phyloP scores from a whole-genome alignment of 2,329 filamentous ascomycete species.

The Fusarium humuli region DNA sequence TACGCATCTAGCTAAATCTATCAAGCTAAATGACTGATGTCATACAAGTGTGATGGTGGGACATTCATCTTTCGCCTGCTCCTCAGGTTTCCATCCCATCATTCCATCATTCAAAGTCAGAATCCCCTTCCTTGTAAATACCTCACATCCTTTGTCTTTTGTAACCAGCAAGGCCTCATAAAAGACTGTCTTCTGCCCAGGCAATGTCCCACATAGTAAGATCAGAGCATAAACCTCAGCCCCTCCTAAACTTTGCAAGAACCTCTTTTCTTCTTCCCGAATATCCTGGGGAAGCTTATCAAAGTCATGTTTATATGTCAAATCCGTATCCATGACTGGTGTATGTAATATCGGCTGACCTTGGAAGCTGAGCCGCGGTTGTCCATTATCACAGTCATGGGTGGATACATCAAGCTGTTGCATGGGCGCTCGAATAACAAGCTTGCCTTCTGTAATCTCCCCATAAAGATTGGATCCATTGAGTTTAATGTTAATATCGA shows the following conservation, averaged over 20 bases:
- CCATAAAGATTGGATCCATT: constrained; percentile 1
- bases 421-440: background rate
- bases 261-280: background rate
- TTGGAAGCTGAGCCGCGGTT: background rate
- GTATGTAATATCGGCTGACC: too few species aligned
- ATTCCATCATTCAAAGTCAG: background rate
- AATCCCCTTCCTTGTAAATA: constrained; percentile 1
- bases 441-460: background rate
- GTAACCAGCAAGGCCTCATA: background rate
- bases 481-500: background rate
- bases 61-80: background rate
- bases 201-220: accelerated
- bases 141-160: background rate
- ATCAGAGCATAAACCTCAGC: constrained; percentile 2
- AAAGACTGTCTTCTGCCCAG: too few species aligned
- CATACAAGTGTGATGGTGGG: background rate
- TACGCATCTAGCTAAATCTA: too few species aligned
- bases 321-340: too few species aligned
- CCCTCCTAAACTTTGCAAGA: background rate
- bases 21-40: too few species aligned
- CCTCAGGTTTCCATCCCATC: background rate
- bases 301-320: background rate
- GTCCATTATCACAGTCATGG: background rate
- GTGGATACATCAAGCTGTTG: background rate
- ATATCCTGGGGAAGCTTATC: background rate